Evolutionary conservation across 1,284 basidiomycete genomes (phyloP), one percentile per base, ranked within the genome.

Genomic region (Ceratobasidium sp.): DNA sequence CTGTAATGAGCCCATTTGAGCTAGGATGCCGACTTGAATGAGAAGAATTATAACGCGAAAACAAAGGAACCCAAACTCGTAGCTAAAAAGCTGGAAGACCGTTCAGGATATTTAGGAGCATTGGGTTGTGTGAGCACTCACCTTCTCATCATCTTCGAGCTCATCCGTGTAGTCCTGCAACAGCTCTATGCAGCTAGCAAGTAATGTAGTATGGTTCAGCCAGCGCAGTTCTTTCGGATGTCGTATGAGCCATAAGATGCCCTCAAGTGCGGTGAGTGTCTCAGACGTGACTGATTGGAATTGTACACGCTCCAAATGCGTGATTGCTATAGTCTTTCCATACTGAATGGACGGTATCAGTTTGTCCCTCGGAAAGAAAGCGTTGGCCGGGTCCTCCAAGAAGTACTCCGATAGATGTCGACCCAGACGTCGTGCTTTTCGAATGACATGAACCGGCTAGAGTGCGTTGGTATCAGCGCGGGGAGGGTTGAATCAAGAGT

Each of bases 1-100:
- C 23, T 23, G 16, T 10, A 67, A 33, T 3, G 18, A 50, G 46
- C 20, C 16, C n/a, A 44, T 67, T 20, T 67, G 44, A 8, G 46
- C 23, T 20, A 67, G 65, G n/a, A 67, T 33, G 12, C 65, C 65
- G 20, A 67, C 65, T 50, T 67, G 65, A n/a, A 67, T 67, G 27
- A 67, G 46, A 30, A 67, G 65, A 67, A 67, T 18, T 18, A 52
- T 52, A 23, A 67, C 46, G n/a, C 65, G 44, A 30, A 67, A 67
- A 30, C 46, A 67, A 5, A 67, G 27, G 30, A 67, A 67, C 20
- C 65, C 65, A 48, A 67, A 35, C 30, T 67, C 44, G 46, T 67
- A 67, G 65, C 35, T 67, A 50, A 67, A 67, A 52, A 67, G 65
- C 65, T 67, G 23, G 10, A 41, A 10, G 10, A 41, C 38, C 38